Evolutionary conservation across 306 rosid species (phyloP), one percentile per base, ranked within the genome.

Genomic region (Neltuma alba): DNA sequence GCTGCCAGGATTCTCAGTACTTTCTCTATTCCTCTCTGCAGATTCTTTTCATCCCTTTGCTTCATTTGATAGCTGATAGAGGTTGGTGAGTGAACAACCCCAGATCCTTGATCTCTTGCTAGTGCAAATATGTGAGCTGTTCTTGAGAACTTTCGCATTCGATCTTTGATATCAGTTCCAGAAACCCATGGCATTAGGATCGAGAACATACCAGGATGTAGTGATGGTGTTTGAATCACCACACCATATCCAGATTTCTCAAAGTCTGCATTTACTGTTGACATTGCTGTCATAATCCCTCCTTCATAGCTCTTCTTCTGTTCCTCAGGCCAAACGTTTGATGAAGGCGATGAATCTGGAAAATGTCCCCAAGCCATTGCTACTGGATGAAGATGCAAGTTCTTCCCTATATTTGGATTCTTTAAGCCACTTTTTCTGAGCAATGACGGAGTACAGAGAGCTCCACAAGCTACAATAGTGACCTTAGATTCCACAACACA

Each of bases 231-330:
- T 74, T 93, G 98, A 68, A 93, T 89, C 68, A 91, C 38, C 3
- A 88, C 86, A 16, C 98, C 94, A 65, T 91, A 89, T 9, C 94
- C 94, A 7, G 94, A 79, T 44, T 74, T 83, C 30, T 88, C 79
- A 6, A 84, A 44, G 13, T 91, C 82, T 2, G 89, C 92, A 9
- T 38, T 83, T 47, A 89, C 89, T 1, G 89, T 80, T 1, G 97
- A 93, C 95, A 93, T 93, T 62, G 95, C 92, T 69, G 97, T 93
- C 98, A 93, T 90, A 58, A 91, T 93, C 41, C 94, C 98, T 76
- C 98, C 97, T 84, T 93, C 91, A 13, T 84, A 93, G 92, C 97
- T 93, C 81, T 80, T 93, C 69, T 89, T 91, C 23, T 85, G 82
- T 74, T 68, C 33, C 82, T 88, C 89, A 12, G 91, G 92, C 93